Conservation (phyloP, 2,329 filamentous ascomycete genomes). For the Claviceps capensis region DNA sequence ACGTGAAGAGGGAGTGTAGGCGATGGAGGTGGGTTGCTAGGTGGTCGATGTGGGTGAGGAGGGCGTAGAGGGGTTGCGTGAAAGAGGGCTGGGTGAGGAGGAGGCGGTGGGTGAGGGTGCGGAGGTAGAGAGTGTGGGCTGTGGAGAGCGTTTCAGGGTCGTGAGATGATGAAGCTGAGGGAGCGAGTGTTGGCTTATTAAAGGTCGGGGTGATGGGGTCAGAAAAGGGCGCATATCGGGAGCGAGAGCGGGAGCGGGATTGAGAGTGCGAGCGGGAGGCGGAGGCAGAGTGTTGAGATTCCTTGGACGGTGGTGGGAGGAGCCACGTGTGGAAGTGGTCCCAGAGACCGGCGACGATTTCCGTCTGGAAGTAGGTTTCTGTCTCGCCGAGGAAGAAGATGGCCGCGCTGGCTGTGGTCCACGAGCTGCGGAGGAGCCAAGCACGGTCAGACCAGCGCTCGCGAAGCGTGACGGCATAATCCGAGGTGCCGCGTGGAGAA, state of each 20-base stretch:
- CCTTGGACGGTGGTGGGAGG: slow-evolving; percentile 15
- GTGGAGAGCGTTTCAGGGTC: slow-evolving; percentile 76
- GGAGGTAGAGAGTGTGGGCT: slow-evolving; percentile 67
- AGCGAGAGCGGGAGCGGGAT: too few relatives aligned
- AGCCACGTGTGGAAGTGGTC: slow-evolving; percentile 69
- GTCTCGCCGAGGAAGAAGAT: slow-evolving; percentile 84
- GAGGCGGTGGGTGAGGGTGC: slow-evolving; percentile 50
- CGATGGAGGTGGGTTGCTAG: slow-evolving; percentile 65
- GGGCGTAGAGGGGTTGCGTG: slow-evolving; percentile 49
- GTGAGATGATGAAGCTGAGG: slow-evolving; percentile 24
- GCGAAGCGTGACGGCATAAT: slow-evolving; percentile 47
- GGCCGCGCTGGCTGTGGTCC: slow-evolving; percentile 79
- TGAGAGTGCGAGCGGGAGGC: neutral
- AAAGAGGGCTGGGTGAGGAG: slow-evolving; percentile 52
- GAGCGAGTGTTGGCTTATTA: neutral
- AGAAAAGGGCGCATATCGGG: too few relatives aligned
- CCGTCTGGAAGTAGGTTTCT: slow-evolving; percentile 77
- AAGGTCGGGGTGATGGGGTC: neutral
- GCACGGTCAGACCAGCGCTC: slow-evolving; percentile 49
- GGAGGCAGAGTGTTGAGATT: neutral
- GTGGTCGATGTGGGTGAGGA: slow-evolving; percentile 66
- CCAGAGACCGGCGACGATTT: slow-evolving; percentile 73
- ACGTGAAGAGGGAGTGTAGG: slow-evolving; percentile 61
- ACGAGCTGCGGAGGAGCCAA: slow-evolving; percentile 62
- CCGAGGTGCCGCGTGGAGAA: slow-evolving; percentile 47